These are phyloP conservation scores for Amylocarpus encephaloides DNA, from an alignment of 2,329 filamentous ascomycete species.

Conservation along the genomic window DNA sequence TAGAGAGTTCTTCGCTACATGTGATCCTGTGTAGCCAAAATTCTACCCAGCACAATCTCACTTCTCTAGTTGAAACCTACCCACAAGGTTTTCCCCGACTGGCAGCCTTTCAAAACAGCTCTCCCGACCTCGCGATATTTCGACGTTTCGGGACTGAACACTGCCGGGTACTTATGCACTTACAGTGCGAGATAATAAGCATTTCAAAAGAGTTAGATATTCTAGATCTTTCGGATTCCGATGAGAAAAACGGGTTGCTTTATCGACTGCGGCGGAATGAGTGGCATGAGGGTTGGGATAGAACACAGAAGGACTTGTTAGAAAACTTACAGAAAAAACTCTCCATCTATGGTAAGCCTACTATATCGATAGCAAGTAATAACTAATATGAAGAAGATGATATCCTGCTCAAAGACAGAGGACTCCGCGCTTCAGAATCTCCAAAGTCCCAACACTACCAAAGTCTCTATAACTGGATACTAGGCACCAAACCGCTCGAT, in stretches of 20 bases:
- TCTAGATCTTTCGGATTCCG: conserved; percentile 3
- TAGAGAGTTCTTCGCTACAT: too few relatives aligned
- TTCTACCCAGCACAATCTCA: too few relatives aligned
- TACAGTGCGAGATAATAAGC: conserved; percentile 8
- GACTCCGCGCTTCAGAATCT: conserved; percentile 3
- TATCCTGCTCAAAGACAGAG: conserved; percentile 10
- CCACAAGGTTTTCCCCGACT: conserved; percentile 10
- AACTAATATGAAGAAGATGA: conserved; percentile 6
- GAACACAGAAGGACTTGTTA: conserved; percentile 10
- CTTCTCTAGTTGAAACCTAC: conserved; percentile 7
- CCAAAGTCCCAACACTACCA: conserved; percentile 1
- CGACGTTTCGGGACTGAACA: conserved; percentile 13
- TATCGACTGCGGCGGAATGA: conserved; percentile 8
- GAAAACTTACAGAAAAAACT: conserved; percentile 10
- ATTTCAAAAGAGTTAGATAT: conserved; percentile 7
- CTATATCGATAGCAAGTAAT: not conserved
- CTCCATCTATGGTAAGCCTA: conserved; percentile 9
- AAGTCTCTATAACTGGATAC: conserved; percentile 14
- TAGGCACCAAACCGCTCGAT: conserved; percentile 8
- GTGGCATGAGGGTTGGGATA: conserved; percentile 10
- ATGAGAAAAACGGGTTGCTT: not conserved
- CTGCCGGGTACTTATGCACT: conserved; percentile 11
- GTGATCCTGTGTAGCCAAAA: too few relatives aligned
- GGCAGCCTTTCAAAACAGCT: conserved; percentile 14
- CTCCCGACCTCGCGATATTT: conserved; percentile 4